Conservation (phyloP, 805 yeast genomes). For the Cyberlindnera mrakii region DNA sequence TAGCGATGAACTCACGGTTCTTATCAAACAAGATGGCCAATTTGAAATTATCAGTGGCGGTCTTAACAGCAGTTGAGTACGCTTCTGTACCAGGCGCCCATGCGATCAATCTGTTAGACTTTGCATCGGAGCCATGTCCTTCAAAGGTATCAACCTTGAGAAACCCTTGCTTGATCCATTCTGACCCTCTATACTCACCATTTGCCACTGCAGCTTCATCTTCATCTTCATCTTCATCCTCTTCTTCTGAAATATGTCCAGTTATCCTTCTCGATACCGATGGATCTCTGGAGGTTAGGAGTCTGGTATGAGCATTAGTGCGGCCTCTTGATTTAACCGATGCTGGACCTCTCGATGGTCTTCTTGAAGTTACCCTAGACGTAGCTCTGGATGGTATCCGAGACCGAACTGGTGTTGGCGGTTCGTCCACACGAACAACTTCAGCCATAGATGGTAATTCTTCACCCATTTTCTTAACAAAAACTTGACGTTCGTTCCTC, state of each 20-base stretch:
- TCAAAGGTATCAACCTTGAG: constrained; percentile 44
- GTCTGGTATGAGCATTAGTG: no score
- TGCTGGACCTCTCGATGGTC: constrained; percentile 1
- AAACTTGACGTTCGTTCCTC: constrained; percentile 75
- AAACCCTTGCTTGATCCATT: constrained; percentile 42
- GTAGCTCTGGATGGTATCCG: constrained; percentile 13
- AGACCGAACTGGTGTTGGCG: constrained; percentile 2
- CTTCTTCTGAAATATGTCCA: constrained; percentile 25
- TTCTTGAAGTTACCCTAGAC: constrained; percentile 8
- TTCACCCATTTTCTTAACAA: constrained; percentile 33
- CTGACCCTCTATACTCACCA: constrained; percentile 35
- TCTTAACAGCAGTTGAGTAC: constrained; percentile 33
- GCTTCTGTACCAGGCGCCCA: constrained; percentile 56
- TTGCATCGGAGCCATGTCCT: constrained; percentile 42
- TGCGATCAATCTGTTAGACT: constrained; percentile 46
- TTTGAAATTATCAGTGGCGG: constrained; percentile 47
- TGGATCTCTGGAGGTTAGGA: constrained; percentile 6
- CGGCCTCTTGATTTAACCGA: not conserved
- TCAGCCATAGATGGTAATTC: constrained; percentile 52
- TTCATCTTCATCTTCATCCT: constrained; percentile 22
- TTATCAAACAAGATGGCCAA: constrained; percentile 61
- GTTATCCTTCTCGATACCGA: constrained; percentile 7
- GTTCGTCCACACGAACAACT: constrained; percentile 39
- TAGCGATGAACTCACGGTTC: constrained; percentile 59
- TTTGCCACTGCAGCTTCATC: constrained; percentile 23